Evolutionary conservation across 2,329 filamentous ascomycete species (phyloP).

Genomic region (Cyanodermella asteris): DNA sequence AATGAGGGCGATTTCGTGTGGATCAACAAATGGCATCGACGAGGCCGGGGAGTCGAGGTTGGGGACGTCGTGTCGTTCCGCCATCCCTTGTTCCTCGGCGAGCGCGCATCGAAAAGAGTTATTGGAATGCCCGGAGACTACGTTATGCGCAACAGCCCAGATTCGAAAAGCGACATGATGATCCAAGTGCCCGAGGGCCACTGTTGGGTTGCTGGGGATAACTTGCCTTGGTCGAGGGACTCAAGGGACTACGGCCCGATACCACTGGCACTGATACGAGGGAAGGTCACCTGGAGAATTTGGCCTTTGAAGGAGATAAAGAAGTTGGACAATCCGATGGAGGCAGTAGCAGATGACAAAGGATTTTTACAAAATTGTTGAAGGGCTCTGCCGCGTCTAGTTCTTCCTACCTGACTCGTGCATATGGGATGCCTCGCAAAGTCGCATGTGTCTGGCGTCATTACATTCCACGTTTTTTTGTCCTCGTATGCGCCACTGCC

Average conservation of each 20-base stretch:
- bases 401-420: no score
- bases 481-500: no score
- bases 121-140: constrained; percentile 45
- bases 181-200: constrained; percentile 61
- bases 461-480: no score
- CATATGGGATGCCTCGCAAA: no score
- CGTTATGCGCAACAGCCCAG: constrained; percentile 21
- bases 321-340: constrained; percentile 27
- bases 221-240: constrained; percentile 62
- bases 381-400: no score
- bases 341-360: constrained; percentile 3
- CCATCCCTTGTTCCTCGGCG: constrained; percentile 44
- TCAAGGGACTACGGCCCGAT: constrained; percentile 72
- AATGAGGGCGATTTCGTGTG: constrained; percentile 46
- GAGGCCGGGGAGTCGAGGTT: constrained; percentile 45
- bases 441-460: no score
- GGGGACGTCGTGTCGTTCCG: constrained; percentile 68
- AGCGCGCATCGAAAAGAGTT: constrained; percentile 56
- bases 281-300: constrained; percentile 50
- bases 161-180: constrained; percentile 7
- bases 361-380: no score
- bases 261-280: constrained; percentile 61
- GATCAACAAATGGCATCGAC: constrained; percentile 43
- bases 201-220: constrained; percentile 81
- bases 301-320: constrained; percentile 29